Conservation (phyloP, 768 basidiomycete species). For the Boletus huronensis region DNA sequence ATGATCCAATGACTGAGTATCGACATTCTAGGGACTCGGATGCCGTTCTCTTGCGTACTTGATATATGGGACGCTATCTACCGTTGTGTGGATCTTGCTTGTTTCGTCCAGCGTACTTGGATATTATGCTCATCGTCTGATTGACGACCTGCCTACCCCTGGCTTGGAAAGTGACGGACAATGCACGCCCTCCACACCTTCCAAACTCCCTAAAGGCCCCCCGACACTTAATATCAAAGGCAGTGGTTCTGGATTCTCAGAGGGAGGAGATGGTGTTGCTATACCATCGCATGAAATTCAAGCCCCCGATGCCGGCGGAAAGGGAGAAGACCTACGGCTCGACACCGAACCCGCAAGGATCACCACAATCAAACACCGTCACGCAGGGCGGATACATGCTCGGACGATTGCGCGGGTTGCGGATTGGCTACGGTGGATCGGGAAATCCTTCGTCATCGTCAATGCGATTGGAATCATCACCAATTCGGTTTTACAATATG, state of each 20-base stretch:
- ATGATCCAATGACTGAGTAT: not conserved
- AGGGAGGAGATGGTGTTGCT: fast-evolving
- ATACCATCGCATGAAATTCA: not conserved
- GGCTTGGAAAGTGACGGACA: not conserved
- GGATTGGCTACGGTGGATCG: slow-evolving; percentile 23
- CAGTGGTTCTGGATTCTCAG: not conserved
- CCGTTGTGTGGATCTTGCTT: slow-evolving; percentile 29
- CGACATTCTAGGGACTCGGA: slow-evolving; percentile 25
- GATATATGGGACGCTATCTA: slow-evolving; percentile 29
- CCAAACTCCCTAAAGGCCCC: not conserved
- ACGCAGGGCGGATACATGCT: not conserved
- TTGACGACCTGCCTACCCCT: not conserved
- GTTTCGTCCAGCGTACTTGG: slow-evolving; percentile 28
- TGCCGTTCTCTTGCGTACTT: slow-evolving; percentile 35
- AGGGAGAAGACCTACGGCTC: not conserved
- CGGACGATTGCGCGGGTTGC: slow-evolving; percentile 1
- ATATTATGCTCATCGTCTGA: slow-evolving; percentile 17
- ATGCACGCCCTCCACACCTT: not conserved
- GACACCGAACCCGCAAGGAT: not conserved
- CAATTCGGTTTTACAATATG: slow-evolving; percentile 30
- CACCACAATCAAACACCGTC: not conserved
- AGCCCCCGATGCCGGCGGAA: too few species aligned
- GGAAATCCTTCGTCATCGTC: slow-evolving; percentile 26
- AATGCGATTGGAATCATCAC: slow-evolving; percentile 28
- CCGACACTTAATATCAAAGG: not conserved